A percentile compares a stretch with the other conserved stretches of the same genome.
These are phyloP conservation scores for Rhodotorula mucilaginosa DNA, from an alignment of 1,284 basidiomycete species.

Conservation along the genomic window DNA sequence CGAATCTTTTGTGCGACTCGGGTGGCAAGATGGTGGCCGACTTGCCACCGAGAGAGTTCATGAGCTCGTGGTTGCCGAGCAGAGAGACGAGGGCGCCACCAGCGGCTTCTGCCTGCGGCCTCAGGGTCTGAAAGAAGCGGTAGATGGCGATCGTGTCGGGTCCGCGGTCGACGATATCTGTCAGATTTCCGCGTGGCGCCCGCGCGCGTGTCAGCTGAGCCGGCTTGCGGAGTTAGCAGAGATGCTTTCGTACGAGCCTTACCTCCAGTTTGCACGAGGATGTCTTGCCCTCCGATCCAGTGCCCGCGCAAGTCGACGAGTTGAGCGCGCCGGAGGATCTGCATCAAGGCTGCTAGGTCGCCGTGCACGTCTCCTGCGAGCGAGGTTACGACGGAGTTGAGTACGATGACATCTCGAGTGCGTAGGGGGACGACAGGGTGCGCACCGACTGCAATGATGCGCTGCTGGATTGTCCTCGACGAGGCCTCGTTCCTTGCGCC, in stretches of 20 bases:
- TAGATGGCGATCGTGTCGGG: conserved; percentile 82
- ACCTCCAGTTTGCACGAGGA: conserved; percentile 41
- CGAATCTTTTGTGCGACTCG: no score
- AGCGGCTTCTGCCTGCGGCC: conserved; percentile 64
- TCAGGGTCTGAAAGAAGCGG: conserved; percentile 72
- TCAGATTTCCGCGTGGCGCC: background rate
- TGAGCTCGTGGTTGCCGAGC: conserved; percentile 82
- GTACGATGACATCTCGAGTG: background rate
- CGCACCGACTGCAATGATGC: conserved; percentile 28
- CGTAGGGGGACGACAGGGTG: background rate
- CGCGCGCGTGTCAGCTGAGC: background rate
- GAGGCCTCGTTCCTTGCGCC: background rate
- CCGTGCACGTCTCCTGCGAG: conserved; percentile 34
- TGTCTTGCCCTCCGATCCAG: conserved; percentile 30
- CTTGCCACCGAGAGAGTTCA: conserved; percentile 8
- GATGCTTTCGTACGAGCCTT: background rate
- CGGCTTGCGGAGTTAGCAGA: background rate
- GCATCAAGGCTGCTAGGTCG: conserved; percentile 18
- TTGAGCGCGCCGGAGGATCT: conserved; percentile 19
- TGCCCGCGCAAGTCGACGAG: conserved; percentile 30
- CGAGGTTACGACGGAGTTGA: background rate
- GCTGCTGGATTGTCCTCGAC: conserved; percentile 1
- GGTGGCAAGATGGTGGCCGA: background rate
- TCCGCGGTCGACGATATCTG: conserved; percentile 82
- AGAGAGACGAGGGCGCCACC: conserved; percentile 74